A percentile compares a stretch with the other conserved stretches of the same genome.
These are phyloP conservation scores for Naganishia randhawae DNA, from an alignment of 768 basidiomycete genomes.

Conservation along the genomic window DNA sequence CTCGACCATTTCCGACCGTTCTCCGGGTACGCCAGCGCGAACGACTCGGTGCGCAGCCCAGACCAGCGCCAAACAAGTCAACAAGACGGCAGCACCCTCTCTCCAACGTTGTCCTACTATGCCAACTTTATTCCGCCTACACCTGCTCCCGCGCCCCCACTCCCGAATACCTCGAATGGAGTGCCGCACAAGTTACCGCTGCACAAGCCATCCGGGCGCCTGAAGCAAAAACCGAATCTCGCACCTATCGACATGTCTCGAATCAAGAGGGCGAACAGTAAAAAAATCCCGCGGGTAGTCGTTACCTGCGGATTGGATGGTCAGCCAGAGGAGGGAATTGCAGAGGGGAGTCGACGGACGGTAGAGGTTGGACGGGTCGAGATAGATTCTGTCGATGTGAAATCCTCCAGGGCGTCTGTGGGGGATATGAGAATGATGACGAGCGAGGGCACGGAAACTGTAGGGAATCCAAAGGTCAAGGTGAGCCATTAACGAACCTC, in stretches of 20 bases:
- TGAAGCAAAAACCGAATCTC: not conserved
- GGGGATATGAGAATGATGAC: conserved; percentile 7
- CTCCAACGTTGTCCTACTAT: conserved; percentile 27
- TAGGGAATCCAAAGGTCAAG: not conserved
- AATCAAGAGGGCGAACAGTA: not conserved
- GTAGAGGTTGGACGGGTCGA: conserved; percentile 3
- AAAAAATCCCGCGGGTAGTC: conserved; percentile 11
- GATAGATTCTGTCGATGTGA: not conserved
- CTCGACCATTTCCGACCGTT: not conserved
- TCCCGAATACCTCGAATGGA: not conserved
- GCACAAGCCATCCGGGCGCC: not conserved
- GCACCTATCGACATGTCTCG: conserved; percentile 10
- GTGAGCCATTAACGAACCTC: not conserved
- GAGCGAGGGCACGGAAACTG: not conserved
- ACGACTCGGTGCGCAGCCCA: not conserved
- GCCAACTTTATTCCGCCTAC: conserved; percentile 22
- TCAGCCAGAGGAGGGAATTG: not conserved
- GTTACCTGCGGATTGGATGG: conserved; percentile 9
- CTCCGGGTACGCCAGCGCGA: not conserved
- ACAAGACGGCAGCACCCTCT: conserved; percentile 10
- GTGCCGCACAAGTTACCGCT: not conserved
- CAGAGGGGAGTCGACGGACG: not conserved
- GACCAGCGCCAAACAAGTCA: not conserved
- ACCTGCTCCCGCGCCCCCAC: conserved; percentile 17
- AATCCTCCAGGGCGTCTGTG: not conserved